Percentiles rank a stretch among this genome's conserved stretches.
These are phyloP conservation scores for Fusarium pseudonygamai DNA, from an alignment of 2,329 filamentous ascomycete species.

Conservation along the genomic window DNA sequence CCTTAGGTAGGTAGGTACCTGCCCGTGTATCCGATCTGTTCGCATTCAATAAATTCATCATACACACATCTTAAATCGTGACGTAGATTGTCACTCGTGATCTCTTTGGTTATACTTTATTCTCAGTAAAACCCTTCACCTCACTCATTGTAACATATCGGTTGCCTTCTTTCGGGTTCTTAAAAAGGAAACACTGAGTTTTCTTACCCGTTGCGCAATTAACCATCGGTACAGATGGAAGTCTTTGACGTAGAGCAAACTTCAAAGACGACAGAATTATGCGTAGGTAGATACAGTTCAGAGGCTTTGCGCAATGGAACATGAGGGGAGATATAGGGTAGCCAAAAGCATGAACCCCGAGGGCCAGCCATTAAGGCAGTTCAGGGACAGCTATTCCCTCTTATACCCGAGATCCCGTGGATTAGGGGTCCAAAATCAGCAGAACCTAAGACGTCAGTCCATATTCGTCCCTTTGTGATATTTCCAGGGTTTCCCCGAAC, in stretches of 20 bases:
- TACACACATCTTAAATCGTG: not conserved
- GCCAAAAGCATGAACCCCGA: not conserved
- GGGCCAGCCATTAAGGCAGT: not conserved
- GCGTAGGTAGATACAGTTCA: not conserved
- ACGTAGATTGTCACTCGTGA: too few species aligned
- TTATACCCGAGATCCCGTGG: conserved; percentile 20
- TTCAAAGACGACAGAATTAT: not conserved
- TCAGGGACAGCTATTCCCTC: conserved; percentile 1
- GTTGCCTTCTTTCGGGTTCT: not conserved
- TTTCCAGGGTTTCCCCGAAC: conserved; percentile 15
- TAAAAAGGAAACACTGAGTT: not conserved
- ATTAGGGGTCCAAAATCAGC: conserved; percentile 21
- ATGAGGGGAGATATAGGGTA: not conserved
- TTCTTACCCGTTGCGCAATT: not conserved
- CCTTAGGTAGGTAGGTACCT: too few species aligned
- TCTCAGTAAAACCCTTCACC: not conserved
- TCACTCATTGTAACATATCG: not conserved
- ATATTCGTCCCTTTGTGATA: conserved; percentile 16
- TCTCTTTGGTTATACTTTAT: not conserved
- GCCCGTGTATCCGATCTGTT: not conserved
- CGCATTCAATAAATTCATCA: not conserved
- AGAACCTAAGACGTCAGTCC: not conserved
- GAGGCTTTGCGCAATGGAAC: not conserved
- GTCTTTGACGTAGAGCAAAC: not conserved
- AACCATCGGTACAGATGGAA: not conserved